Evolutionary conservation across 2,329 filamentous ascomycete species (phyloP).

Genomic region (Xylaria multiplex): DNA sequence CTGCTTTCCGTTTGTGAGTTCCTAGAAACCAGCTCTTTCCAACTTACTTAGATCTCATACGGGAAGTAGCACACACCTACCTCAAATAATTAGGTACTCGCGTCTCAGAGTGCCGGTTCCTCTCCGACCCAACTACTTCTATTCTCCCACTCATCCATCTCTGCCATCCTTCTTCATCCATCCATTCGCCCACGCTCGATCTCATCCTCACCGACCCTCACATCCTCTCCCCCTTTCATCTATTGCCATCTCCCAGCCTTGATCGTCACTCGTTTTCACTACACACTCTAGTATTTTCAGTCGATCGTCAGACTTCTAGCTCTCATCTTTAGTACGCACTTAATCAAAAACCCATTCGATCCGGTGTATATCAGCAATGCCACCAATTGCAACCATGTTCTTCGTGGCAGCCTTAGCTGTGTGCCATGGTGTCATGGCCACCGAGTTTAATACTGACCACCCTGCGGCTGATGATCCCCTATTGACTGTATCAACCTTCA

Average conservation of each 20-base stretch:
- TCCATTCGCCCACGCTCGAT: neutral
- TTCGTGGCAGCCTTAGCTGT: conserved; percentile 38
- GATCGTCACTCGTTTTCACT: conserved; percentile 17
- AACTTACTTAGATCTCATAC: neutral
- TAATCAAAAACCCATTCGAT: neutral
- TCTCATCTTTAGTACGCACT: conserved; percentile 18
- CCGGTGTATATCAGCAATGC: conserved; percentile 20
- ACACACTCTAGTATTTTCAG: conserved; percentile 20
- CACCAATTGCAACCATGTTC: conserved; percentile 30
- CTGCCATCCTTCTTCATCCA: neutral
- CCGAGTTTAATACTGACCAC: conserved; percentile 4
- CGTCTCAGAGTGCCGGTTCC: neutral
- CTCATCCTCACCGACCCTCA: conserved; percentile 2
- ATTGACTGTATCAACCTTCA: conserved; percentile 7
- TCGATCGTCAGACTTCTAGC: conserved; percentile 6
- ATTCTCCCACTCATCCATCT: neutral
- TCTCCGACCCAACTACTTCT: neutral
- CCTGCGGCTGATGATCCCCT: conserved; percentile 1
- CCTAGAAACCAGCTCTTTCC: conserved; percentile 18
- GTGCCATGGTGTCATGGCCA: conserved; percentile 30
- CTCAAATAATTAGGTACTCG: neutral
- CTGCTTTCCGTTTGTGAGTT: neutral
- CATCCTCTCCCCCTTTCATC: conserved; percentile 2
- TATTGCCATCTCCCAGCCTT: conserved; percentile 1
- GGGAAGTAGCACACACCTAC: conserved; percentile 16